Evolutionary conservation across 2,329 filamentous ascomycete genomes (phyloP).

Genomic region (Penicillium corylophilum): DNA sequence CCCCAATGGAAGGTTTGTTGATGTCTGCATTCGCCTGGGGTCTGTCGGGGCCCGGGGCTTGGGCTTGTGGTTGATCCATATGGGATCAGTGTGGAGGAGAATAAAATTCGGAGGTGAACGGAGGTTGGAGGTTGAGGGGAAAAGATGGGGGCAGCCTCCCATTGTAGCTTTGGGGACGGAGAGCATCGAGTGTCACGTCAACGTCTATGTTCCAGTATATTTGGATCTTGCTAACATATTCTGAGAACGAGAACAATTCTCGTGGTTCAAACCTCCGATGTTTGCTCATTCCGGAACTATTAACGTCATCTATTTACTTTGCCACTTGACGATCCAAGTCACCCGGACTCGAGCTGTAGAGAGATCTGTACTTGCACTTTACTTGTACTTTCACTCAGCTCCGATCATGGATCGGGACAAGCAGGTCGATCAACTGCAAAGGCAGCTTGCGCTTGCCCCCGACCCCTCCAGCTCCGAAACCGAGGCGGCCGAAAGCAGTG

Average conservation of each 20-base stretch:
- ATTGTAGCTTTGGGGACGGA: background rate
- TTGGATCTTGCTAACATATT: no score
- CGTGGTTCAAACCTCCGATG: no score
- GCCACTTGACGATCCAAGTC: slow-evolving; percentile 6
- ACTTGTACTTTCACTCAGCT: no score
- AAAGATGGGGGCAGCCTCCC: background rate
- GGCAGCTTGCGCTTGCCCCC: background rate
- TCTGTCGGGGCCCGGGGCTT: slow-evolving; percentile 2
- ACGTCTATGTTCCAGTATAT: no score
- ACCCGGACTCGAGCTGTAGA: background rate
- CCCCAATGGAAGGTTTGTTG: slow-evolving; percentile 18
- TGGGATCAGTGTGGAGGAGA: background rate
- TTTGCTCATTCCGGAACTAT: no score
- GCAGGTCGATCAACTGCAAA: background rate
- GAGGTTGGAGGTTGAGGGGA: background rate
- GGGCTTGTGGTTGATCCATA: background rate
- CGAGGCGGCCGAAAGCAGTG: slow-evolving; percentile 12
- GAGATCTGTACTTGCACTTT: no score
- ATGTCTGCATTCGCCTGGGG: slow-evolving; percentile 11
- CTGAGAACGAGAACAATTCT: no score
- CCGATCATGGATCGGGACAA: background rate
- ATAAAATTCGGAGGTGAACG: background rate
- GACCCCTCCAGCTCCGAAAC: background rate
- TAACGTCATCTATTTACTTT: slow-evolving; percentile 7
- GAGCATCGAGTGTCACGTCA: no score